Evolutionary conservation across 176 grass and related monocot genomes (phyloP), one percentile per base, ranked within the genome.

Genomic region (Guadua angustifolia): DNA sequence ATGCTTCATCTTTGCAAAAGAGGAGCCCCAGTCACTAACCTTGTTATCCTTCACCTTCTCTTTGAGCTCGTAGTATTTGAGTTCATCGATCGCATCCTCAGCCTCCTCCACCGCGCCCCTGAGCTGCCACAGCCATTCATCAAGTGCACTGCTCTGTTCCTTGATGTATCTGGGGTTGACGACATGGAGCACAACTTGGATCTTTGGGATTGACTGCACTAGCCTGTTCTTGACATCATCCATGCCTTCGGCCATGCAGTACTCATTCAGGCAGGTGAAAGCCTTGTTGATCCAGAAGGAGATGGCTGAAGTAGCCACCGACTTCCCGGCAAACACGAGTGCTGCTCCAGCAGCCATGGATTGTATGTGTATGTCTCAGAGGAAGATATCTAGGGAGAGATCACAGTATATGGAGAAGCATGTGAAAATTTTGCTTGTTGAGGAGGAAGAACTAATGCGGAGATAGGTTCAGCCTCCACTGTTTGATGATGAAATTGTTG

Each of bases 81-180:
- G 56, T 38, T 78, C 80, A 71, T 88, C 86, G 3, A 83, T 38
- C 5, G 16, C 62, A 5, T 88, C 86, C 4, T 88, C 86, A 16
- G 86, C 86, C 19, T 24, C 67, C 79, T 82, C 78, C 2, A 87
- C 44, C 14, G 44, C 85, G 22, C 76, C 6, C 33, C 85, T 82
- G n/a, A 87, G 67, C 79, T 74, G 85, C 78, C 85, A 87, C 15
- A 87, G 7, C 78, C 85, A 82, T 43, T 14, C 13, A 58, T 76
- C 66, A 0, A 88, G 70, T 2, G 69, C 85, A 19, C 74, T 65
- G 44, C 43, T 45, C 29, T 82, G 66, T 10, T 82, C 70, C 47
- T 80, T 65, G 7, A 66, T 58, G 46, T 55, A 46, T 29, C 36
- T 47, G 11, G 63, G 71, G 33, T 76, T 69, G 50, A 74, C 78